Evolutionary conservation across 2,329 filamentous ascomycete genomes (phyloP).

Genomic region (Fusarium pseudoanthophilum): DNA sequence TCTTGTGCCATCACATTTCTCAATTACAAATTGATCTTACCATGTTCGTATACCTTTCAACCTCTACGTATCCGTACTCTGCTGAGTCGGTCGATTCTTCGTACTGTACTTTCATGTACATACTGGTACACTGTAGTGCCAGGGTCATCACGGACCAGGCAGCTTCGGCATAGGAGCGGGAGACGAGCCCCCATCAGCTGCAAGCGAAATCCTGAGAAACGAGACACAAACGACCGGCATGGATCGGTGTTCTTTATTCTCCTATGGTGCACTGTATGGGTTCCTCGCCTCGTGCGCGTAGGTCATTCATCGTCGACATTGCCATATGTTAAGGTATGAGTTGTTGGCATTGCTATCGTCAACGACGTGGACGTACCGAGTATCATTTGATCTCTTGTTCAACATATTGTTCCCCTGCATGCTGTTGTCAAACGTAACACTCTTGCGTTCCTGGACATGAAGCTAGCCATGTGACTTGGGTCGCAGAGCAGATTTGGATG

Average conservation of each 20-base stretch:
- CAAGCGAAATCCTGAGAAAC: conserved; percentile 22
- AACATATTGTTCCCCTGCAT: conserved; percentile 31
- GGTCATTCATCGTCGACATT: conserved; percentile 12
- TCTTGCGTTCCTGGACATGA: conserved; percentile 19
- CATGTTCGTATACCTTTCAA: conserved; percentile 3
- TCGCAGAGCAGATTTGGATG: conserved; percentile 15
- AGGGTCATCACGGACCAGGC: conserved; percentile 35
- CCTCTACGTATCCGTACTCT: conserved; percentile 19
- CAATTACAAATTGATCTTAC: conserved; percentile 2
- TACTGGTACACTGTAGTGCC: conserved; percentile 3
- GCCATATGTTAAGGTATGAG: conserved; percentile 18
- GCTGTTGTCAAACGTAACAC: conserved; percentile 27
- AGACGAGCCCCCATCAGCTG: conserved; percentile 30
- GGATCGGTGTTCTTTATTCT: conserved; percentile 7
- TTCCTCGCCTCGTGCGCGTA: conserved; percentile 9
- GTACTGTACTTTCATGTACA: not conserved
- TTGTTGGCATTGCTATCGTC: conserved; percentile 26
- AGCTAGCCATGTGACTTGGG: conserved; percentile 35
- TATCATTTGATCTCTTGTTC: conserved; percentile 19
- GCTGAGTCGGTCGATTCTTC: conserved; percentile 3
- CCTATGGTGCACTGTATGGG: conserved; percentile 21
- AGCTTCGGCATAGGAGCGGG: conserved; percentile 29
- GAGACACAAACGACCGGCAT: conserved; percentile 1
- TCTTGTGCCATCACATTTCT: conserved; percentile 19
- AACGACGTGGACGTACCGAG: conserved; percentile 26